These are phyloP conservation scores for Posidonia oceanica DNA, from an alignment of 116 monocot genomes.

Conservation along the genomic window DNA sequence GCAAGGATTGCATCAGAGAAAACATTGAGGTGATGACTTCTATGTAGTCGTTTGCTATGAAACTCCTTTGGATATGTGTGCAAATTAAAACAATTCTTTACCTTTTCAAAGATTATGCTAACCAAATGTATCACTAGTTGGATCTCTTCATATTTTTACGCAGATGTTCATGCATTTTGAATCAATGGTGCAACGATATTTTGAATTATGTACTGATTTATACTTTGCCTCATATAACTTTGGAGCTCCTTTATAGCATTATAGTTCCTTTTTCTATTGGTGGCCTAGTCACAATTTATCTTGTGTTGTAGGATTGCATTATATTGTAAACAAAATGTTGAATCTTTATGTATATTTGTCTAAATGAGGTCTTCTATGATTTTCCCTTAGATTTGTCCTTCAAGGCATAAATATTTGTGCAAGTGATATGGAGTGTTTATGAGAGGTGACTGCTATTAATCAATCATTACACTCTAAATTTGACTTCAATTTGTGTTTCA, in stretches of 20 bases:
- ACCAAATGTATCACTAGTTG: neutral
- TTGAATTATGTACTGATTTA: neutral
- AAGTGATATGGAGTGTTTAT: too few species aligned
- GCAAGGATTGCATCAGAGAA: slow-evolving; percentile 92
- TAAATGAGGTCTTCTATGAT: too few species aligned
- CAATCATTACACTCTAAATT: too few species aligned
- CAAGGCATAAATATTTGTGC: too few species aligned
- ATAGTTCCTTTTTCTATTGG: neutral
- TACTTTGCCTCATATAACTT: neutral
- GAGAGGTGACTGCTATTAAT: too few species aligned
- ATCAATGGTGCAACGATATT: neutral
- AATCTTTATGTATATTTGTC: too few species aligned
- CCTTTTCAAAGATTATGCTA: neutral
- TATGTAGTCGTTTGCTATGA: neutral
- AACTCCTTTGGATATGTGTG: neutral
- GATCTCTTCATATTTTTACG: neutral
- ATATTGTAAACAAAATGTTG: too few species aligned
- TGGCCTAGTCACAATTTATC: too few species aligned
- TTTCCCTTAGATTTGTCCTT: too few species aligned
- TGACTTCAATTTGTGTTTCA: too few species aligned
- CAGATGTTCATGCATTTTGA: neutral
- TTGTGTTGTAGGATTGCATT: too few species aligned
- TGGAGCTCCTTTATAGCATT: neutral
- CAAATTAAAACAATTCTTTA: neutral
- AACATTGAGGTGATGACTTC: slow-evolving; percentile 49